Percentiles rank a stretch among this genome's conserved stretches.
Evolutionary conservation across 371 early-diverging fungal species (phyloP).

Genomic region (Dichotomocladium elegans): DNA sequence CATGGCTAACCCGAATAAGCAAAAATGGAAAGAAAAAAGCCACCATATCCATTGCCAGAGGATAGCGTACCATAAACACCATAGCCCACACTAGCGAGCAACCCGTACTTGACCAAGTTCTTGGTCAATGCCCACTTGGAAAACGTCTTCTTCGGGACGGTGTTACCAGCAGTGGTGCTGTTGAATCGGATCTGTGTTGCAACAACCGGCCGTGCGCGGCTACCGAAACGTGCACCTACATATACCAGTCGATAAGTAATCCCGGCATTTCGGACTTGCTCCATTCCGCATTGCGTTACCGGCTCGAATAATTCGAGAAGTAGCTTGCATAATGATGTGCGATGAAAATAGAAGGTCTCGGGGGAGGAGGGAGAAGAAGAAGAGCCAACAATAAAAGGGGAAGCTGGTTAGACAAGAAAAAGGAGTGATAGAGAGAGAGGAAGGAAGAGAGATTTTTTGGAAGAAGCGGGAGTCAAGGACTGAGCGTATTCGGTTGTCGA

Average conservation of each 20-base stretch:
- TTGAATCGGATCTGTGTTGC: slow-evolving; percentile 6
- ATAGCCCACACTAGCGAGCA: slow-evolving; percentile 28
- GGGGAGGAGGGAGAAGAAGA: too few species aligned
- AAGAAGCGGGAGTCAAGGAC: neutral
- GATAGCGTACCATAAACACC: slow-evolving; percentile 35
- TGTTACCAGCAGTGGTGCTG: slow-evolving; percentile 1
- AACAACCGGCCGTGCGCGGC: neutral
- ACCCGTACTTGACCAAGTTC: slow-evolving; percentile 36
- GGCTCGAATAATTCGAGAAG: slow-evolving; percentile 2
- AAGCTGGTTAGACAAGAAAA: neutral
- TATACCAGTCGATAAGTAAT: neutral
- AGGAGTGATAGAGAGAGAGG: neutral
- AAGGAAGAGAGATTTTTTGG: neutral
- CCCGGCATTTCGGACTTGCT: neutral
- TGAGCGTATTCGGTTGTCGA: neutral
- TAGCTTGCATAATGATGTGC: slow-evolving; percentile 2
- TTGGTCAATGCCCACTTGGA: slow-evolving; percentile 28
- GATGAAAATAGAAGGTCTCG: neutral
- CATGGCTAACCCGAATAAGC: slow-evolving; percentile 39
- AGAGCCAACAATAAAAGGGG: neutral
- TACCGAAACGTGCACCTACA: neutral
- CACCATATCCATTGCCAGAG: neutral
- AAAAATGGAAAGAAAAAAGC: too few species aligned
- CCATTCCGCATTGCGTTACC: neutral
- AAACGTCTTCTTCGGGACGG: slow-evolving; percentile 5